Evolutionary conservation across 495 filamentous ascomycete species (phyloP), one percentile per base, ranked within the genome.

Genomic region (Polyplosphaeria fusca): DNA sequence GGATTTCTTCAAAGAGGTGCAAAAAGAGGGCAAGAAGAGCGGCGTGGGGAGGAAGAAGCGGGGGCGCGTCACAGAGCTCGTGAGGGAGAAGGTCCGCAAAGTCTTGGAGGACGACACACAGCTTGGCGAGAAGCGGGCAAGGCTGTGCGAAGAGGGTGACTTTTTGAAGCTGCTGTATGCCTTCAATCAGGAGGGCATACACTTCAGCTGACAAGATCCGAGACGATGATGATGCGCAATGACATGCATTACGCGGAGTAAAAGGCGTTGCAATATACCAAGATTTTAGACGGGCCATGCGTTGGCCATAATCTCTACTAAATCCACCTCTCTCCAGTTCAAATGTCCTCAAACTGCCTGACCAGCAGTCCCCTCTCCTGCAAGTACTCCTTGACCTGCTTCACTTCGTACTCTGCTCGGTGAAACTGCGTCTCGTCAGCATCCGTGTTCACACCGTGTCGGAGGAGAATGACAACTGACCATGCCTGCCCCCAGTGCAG

Each of bases 401-500:
- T 82, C 7, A 98, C 91, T 0, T 91, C 96, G 68, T 91, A 97
- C 73, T 98, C 92, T 24, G 85, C 87, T 25, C 94, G 79, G 73
- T 98, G 93, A 69, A 98, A 98, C 84, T 87, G 60, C 19, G 50
- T 22, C 7, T 39, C 18, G 39, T 47, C 40, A 61, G 35, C 23
- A 25, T 18, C 14, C 14, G 5, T 24, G 16, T 27, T 12, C 27
- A 7, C 5, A n/a, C 22, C 22, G 9, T 48, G 1, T n/a, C 7
- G 16, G 16, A 32, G 16, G 1, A 25, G 4, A 52, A n/a, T 42
- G 9, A n/a, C n/a, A 23, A 75, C 80, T 72, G 76, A 87, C 84
- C 85, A 98, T 98, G 46, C 93, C 93, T 22, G 93, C 93, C 14
- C 93, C 93, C 27, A 98, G 69, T 24, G 93, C 93, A 27, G 93